Base-by-base conservation (phyloP, 176 grass and related monocot species). In the Hsuehochloa calcarea region DNA sequence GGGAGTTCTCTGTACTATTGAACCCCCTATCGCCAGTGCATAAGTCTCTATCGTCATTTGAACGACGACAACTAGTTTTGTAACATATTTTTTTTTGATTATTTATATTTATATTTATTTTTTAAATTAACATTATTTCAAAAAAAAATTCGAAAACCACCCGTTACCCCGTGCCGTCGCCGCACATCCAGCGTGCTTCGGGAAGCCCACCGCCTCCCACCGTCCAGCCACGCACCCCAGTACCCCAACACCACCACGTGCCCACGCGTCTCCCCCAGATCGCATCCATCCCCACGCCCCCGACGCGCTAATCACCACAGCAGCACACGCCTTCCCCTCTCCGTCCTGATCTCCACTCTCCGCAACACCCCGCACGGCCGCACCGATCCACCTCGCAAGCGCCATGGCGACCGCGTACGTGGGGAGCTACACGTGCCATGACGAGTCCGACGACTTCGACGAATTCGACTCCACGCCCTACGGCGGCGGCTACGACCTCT, bases 401-500 rank as follows among this genome's bases (percentile, higher is more conserved):
- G 72, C 79, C 84, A 90, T 90, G 89, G 80, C 89, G 27, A 61
- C 60, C 38, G 19, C 65, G 35, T 68, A 58, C 37, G 65, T 35
- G 12, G 39, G 55, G 2, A 66, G 65, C 19, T 5, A 61, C 1
- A 41, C 50, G 27, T 5, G 55, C 37, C 84, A 60, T n/a, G 52
- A 90, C 23, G 90, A 95, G 37, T 56, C 77, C 44, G 91, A 98
- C 77, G 96, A 89, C 77, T 98, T 93, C 77, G 91, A 98, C 77
- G 96, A 90, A 49, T 98, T 93, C 77, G 96, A 98, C 74, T 83
- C 93, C 68, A 95, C 93, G 31, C 96, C 96, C 26, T 98, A 98
- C 83, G 95, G 95, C 79, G 95, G 95, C 10, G 92, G 95, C 9
- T 97, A 97, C 87, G 91, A 98, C 73, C 66, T 95, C 55, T 50